Evolutionary conservation across 192 early-diverging fungal species (phyloP), one percentile per base, ranked within the genome.

Genomic region (Haplosporangium gracile): DNA sequence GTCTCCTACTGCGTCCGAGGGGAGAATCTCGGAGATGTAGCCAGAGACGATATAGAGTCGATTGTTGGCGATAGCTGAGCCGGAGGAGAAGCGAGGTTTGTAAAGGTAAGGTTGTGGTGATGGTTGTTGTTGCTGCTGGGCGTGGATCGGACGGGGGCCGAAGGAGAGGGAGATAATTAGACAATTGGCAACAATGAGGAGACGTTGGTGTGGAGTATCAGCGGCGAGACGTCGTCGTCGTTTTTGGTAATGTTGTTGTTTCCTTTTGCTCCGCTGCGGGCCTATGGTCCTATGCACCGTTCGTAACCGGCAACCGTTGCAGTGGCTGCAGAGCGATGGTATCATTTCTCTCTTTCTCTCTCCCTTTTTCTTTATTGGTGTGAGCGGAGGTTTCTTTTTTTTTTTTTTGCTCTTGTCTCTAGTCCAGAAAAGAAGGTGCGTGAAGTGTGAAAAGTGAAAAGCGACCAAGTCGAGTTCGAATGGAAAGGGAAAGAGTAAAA

Each of bases 11-110:
- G 75, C 68, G 18, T 22, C 22, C n/a, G 34, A 55, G 9, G 78
- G 68, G 13, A 47, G 26, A 10, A 20, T 0, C 1, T 57, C 39
- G 6, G 77, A 65, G 24, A 36, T 55, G 1, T 78, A 74, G 2
- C 83, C 83, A 13, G 78, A 69, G 68, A 75, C 36, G 9, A 85
- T 63, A 18, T 75, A 85, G 26, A 85, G 83, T 6, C 45, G 72
- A 36, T 80, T 85, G 40, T 79, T 63, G 53, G 68, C 74, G 39
- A 80, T 57, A 47, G 49, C 76, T 1, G 83, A 80, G n/a, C 74
- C 83, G 22, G 83, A 74, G 11, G 20, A 72, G 63, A 70, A 71
- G 18, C 83, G 83, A 2, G 78, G 49, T 7, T 75, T 77, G 75
- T 68, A 85, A 20, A 49, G 11, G 60, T 65, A 32, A 32, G 26